phyloP scores from a whole-genome alignment of 352 stramenopile species.

The Phytophthora chlamydospora region DNA sequence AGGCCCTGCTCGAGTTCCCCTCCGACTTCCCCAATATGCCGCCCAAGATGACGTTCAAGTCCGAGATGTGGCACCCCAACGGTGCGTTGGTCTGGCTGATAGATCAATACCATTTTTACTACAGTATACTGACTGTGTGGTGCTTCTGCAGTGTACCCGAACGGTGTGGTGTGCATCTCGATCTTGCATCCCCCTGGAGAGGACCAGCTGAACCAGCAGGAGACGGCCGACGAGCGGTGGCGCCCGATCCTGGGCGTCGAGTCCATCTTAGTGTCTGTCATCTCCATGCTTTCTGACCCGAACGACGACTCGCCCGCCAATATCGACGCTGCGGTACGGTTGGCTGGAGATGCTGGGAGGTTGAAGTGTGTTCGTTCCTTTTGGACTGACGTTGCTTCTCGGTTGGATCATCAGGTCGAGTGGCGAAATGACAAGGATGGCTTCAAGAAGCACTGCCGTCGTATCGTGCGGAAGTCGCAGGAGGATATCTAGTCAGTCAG shows the following conservation, averaged over 20 bases:
- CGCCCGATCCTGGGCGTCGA: constrained; percentile 97
- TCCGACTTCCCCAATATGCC: constrained; percentile 99
- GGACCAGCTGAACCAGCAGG: constrained; percentile 97
- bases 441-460: constrained; percentile 94
- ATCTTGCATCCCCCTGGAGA: constrained; percentile 99
- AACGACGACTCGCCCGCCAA: constrained; percentile 99
- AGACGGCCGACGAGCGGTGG: constrained; percentile 98
- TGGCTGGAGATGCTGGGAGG: background rate
- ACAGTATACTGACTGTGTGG: constrained; percentile 15
- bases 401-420: constrained; percentile 66
- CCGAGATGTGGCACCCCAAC: constrained; percentile 99
- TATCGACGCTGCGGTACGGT: constrained; percentile 97
- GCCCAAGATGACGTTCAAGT: constrained; percentile 98
- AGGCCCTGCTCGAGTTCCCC: constrained; percentile 97
- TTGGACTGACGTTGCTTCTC: constrained; percentile 9
- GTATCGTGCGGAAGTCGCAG: constrained; percentile 92
- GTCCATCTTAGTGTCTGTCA: constrained; percentile 95
- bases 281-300: constrained; percentile 99
- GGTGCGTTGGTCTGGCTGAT: constrained; percentile 50
- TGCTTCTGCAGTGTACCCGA: constrained; percentile 92
- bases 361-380: background rate
- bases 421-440: constrained; percentile 92
- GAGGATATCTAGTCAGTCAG: constrained; percentile 86
- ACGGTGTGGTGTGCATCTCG: constrained; percentile 99
- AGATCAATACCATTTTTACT: background rate